phyloP scores from a whole-genome alignment of 371 early-diverging fungal species.

The Circinella umbellata region DNA sequence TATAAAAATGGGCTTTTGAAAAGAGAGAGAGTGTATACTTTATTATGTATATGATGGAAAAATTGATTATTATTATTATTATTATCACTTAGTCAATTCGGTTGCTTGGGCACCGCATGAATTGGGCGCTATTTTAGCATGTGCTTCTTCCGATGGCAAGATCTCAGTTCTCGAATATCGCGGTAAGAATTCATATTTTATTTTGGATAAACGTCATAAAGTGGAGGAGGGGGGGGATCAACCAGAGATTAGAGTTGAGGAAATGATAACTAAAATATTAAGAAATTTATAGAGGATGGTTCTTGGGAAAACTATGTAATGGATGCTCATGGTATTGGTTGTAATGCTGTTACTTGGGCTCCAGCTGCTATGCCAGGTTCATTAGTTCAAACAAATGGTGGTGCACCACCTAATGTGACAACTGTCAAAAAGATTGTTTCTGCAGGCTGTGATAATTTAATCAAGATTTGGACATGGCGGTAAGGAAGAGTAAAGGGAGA shows the following conservation, averaged over 20 bases:
- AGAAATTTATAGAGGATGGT: constrained; percentile 69
- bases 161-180: constrained; percentile 90
- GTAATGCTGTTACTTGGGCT: constrained; percentile 95
- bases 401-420: constrained; percentile 55
- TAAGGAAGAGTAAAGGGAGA: constrained; percentile 18
- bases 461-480: constrained; percentile 92
- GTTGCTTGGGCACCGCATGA: constrained; percentile 98
- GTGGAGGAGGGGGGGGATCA: not conserved
- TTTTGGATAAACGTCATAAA: not conserved
- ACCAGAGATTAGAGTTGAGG: not conserved
- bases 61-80: not conserved
- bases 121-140: constrained; percentile 89
- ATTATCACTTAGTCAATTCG: constrained; percentile 77
- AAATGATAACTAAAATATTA: not conserved
- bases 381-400: constrained; percentile 73
- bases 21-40: not conserved
- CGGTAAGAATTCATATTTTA: constrained; percentile 38
- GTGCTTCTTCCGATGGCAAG: constrained; percentile 97
- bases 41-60: not conserved
- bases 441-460: constrained; percentile 95
- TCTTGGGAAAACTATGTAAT: constrained; percentile 78
- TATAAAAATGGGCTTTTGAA: not conserved
- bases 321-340: constrained; percentile 92
- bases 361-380: constrained; percentile 88
- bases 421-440: constrained; percentile 84